A percentile compares a stretch with the other conserved stretches of the same genome.
Conservation (phyloP, 1,284 basidiomycete genomes). For the Calocybe gambosa region DNA sequence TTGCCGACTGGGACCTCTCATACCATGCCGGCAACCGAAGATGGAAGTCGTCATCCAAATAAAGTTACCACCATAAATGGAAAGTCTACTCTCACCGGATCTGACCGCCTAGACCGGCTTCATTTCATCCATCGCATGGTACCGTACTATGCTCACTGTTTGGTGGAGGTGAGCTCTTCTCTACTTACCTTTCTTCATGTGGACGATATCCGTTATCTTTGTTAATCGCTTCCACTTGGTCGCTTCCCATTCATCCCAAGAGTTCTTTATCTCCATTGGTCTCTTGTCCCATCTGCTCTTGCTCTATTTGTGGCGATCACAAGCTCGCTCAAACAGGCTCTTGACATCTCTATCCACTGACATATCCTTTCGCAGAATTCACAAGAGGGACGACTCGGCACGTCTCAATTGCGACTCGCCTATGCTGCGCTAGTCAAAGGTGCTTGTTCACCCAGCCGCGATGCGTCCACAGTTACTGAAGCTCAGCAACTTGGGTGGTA, state of each 20-base stretch:
- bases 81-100: slow-evolving; percentile 2
- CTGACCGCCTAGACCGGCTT: slow-evolving; percentile 10
- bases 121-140: slow-evolving; percentile 48
- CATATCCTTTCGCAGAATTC: slow-evolving; percentile 48
- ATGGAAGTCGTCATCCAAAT: slow-evolving; percentile 2
- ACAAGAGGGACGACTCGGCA: slow-evolving; percentile 47
- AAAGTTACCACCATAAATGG: not conserved
- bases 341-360: slow-evolving; percentile 8
- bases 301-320: not conserved
- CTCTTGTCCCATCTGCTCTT: not conserved
- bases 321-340: not conserved
- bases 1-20: slow-evolving; percentile 1
- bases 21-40: not conserved
- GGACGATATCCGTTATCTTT: no score
- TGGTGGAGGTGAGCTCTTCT: slow-evolving; percentile 50
- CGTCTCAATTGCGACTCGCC: slow-evolving; percentile 57
- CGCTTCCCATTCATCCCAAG: not conserved
- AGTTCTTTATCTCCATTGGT: not conserved
- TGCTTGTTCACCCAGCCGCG: slow-evolving; percentile 33
- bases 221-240: slow-evolving; percentile 1
- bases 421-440: slow-evolving; percentile 58
- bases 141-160: slow-evolving; percentile 59
- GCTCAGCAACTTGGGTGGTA: slow-evolving; percentile 48
- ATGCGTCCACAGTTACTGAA: slow-evolving; percentile 19
- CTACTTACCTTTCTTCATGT: not conserved